Conservation (phyloP, 179 eudicot genomes). For the Camellia oleifera region DNA sequence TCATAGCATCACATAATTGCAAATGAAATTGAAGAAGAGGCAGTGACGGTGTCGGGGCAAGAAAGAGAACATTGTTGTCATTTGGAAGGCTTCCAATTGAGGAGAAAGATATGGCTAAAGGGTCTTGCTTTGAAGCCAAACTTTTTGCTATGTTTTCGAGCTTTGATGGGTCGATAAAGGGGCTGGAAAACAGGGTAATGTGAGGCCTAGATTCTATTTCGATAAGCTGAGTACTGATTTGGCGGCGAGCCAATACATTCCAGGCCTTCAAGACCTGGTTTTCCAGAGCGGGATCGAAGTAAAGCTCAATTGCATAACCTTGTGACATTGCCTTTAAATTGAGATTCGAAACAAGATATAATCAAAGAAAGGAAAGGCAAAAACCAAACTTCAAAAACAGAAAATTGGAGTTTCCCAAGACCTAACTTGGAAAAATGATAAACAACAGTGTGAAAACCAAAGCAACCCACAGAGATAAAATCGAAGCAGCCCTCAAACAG, state of each 20-base stretch:
- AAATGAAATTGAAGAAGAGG: conserved; percentile 83
- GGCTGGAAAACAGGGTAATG: conserved; percentile 76
- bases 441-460: neutral
- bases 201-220: conserved; percentile 98
- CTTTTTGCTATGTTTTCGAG: conserved; percentile 58
- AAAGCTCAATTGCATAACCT: conserved; percentile 84
- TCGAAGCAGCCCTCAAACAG: neutral
- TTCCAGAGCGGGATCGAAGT: conserved; percentile 93
- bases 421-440: neutral
- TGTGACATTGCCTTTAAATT: conserved; percentile 57
- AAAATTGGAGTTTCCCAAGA: neutral
- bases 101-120: conserved; percentile 62
- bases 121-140: conserved; percentile 70
- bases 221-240: conserved; percentile 90
- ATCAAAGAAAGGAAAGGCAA: neutral
- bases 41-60: conserved; percentile 77
- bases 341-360: neutral
- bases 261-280: conserved; percentile 92
- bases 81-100: conserved; percentile 77
- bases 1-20: conserved; percentile 74
- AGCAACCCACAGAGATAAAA: neutral
- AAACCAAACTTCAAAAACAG: neutral
- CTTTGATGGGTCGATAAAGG: conserved; percentile 57
- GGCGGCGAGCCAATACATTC: conserved; percentile 90
- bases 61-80: conserved; percentile 61